Conservation (phyloP, 2,329 filamentous ascomycete species). For the Aspergillus chevalieri region DNA sequence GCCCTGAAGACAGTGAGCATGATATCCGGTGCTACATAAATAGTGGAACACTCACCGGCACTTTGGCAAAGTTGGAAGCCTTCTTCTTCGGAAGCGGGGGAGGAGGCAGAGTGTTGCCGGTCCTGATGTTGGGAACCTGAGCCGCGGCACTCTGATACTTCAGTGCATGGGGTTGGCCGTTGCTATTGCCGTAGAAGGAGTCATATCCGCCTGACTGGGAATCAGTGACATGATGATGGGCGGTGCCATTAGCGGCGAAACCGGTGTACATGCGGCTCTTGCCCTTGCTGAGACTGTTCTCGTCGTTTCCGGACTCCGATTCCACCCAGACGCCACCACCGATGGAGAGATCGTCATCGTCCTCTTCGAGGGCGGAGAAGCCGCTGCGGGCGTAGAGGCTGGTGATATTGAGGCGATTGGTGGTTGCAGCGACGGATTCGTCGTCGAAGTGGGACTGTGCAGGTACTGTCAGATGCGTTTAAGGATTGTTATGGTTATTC, state of each 20-base stretch:
- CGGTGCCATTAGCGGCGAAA: slow-evolving; percentile 14
- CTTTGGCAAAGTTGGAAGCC: slow-evolving; percentile 18
- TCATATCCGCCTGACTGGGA: slow-evolving; percentile 3
- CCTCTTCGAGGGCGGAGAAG: slow-evolving; percentile 4
- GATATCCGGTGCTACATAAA: neutral
- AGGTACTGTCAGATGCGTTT: too few relatives aligned
- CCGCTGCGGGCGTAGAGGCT: neutral
- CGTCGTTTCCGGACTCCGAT: neutral
- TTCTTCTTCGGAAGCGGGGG: slow-evolving; percentile 1
- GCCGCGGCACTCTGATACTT: neutral
- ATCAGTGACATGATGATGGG: slow-evolving; percentile 9
- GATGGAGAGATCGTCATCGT: slow-evolving; percentile 14
- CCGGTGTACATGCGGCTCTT: slow-evolving; percentile 11
- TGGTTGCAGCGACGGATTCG: slow-evolving; percentile 4
- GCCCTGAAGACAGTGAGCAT: slow-evolving; percentile 8
- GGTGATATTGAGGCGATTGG: neutral
- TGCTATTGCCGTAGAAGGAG: neutral
- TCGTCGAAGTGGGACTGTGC: slow-evolving; percentile 12
- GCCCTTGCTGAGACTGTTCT: slow-evolving; percentile 3
- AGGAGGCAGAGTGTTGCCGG: neutral
- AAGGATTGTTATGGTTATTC: neutral
- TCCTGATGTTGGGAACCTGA: slow-evolving; percentile 1
- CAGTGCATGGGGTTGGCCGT: neutral
- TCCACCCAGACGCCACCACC: slow-evolving; percentile 16
- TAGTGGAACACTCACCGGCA: slow-evolving; percentile 10